Percentiles rank a stretch among this genome's conserved stretches.
phyloP scores from a whole-genome alignment of 768 basidiomycete species.

The Psilocybe cubensis region DNA sequence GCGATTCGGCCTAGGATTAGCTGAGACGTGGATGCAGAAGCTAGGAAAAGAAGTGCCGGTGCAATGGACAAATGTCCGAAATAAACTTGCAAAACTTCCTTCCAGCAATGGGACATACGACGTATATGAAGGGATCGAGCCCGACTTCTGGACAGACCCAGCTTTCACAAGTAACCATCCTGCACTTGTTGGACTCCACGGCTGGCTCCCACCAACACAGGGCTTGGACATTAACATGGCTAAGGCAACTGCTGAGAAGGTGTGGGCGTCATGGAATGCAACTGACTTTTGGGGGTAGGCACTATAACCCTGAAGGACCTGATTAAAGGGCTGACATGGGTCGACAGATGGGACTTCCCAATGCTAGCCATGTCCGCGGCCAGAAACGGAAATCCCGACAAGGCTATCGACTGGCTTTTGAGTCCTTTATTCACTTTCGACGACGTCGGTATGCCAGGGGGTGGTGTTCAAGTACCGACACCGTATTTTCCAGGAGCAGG shows the following conservation, averaged over 20 bases:
- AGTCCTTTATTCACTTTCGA: slow-evolving; percentile 60
- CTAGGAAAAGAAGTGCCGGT: slow-evolving; percentile 44
- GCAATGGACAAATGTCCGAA: slow-evolving; percentile 47
- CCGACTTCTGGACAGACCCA: slow-evolving; percentile 55
- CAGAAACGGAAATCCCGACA: slow-evolving; percentile 48
- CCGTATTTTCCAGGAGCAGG: slow-evolving; percentile 66
- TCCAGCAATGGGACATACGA: slow-evolving; percentile 53
- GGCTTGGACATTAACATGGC: slow-evolving; percentile 51
- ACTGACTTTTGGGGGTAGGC: slow-evolving; percentile 17
- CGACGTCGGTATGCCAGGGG: slow-evolving; percentile 63
- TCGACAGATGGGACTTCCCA: slow-evolving; percentile 61
- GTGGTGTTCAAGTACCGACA: slow-evolving; percentile 55
- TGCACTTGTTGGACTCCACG: slow-evolving; percentile 55
- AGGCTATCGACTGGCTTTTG: slow-evolving; percentile 59
- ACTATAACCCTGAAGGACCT: neutral
- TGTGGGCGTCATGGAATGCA: slow-evolving; percentile 55
- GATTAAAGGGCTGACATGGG: neutral
- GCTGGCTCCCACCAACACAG: slow-evolving; percentile 57
- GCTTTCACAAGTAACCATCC: slow-evolving; percentile 61
- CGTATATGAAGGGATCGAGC: slow-evolving; percentile 56
- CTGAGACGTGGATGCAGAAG: slow-evolving; percentile 49
- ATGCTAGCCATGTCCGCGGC: slow-evolving; percentile 68
- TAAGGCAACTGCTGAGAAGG: slow-evolving; percentile 53
- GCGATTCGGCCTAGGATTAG: slow-evolving; percentile 51
- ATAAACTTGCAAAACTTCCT: slow-evolving; percentile 53